Base-by-base conservation (phyloP, 306 rosid genomes). In the Prunus persica region DNA sequence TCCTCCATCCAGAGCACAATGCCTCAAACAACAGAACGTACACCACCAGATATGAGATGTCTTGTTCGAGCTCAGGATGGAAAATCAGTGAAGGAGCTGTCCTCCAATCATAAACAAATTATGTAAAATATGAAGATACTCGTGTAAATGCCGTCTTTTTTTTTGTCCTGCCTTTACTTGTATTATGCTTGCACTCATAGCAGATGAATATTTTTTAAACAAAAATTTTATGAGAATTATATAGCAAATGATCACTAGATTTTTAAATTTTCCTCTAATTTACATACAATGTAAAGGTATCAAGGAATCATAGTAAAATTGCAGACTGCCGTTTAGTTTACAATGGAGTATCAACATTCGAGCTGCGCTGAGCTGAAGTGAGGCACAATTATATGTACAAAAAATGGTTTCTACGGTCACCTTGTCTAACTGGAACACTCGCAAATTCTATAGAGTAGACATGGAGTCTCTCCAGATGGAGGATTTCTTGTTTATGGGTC, bases 81-180 rank as follows among this genome's bases (percentile, higher is more conserved):
- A 95, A 89, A 82, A 95, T 95, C 81, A 84, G 84, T 70, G 89
- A 90, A 86, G 99, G 99, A 66, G 93, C 96, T 74, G 97, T 92
- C 28, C 97, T 95, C 30, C 93, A 92, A 81, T 87, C 95, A 11
- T 92, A 75, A 84, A 67, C 41, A 55, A 52, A 71, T 62, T 20
- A 58, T 71, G 60, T 78, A 72, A 61, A 52, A 34, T 60, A 66
- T 50, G 55, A 58, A 25, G 50, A 38, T 64, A 11, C 57, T 78
- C 22, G 22, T 83, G 83, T 81, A 82, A 78, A 80, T 86, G 81
- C 72, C 50, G 11, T 64, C 19, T 69, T 2, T 24, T 7, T 12
- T 49, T 6, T 6, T 75, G n/a, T 30, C 12, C 18, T 16, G 15
- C 19, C 5, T 16, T 51, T 30, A 8, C 43, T 41, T 28, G 22